Conservation (phyloP, 2,329 filamentous ascomycete genomes). For the Paramyrothecium sp. region DNA sequence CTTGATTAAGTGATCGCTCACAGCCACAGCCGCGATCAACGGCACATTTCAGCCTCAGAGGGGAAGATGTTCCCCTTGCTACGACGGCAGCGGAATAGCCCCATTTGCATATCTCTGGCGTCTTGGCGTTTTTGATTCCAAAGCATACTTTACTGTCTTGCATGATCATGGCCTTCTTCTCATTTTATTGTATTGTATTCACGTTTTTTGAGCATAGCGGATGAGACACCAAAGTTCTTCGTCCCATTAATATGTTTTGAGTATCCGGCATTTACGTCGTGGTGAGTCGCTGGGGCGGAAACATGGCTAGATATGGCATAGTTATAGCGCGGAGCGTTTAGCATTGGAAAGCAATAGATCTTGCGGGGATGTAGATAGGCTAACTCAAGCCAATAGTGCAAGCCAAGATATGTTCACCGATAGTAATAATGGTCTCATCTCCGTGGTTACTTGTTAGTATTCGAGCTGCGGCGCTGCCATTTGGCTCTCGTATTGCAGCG, state of each 20-base stretch:
- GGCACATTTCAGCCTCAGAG: too few relatives aligned
- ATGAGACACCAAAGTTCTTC: too few relatives aligned
- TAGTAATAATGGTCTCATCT: too few relatives aligned
- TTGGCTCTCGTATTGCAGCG: too few relatives aligned
- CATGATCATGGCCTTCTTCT: not conserved
- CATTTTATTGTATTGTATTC: not conserved
- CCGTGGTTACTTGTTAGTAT: too few relatives aligned
- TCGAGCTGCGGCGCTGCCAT: too few relatives aligned
- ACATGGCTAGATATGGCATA: not conserved
- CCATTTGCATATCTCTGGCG: conserved; percentile 8
- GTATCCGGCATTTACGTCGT: not conserved
- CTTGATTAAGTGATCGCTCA: too few relatives aligned
- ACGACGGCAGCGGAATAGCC: conserved; percentile 6
- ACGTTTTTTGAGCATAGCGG: not conserved
- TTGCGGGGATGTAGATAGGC: not conserved
- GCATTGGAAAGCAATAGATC: not conserved
- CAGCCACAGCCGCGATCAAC: too few relatives aligned
- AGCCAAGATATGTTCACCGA: too few relatives aligned
- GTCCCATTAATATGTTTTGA: too few relatives aligned
- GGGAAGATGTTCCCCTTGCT: conserved; percentile 2
- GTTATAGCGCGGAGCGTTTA: not conserved
- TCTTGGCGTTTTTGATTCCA: too few relatives aligned
- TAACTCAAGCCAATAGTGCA: not conserved
- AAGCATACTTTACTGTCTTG: not conserved
- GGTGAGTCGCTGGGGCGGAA: not conserved